Percentiles rank a stretch among this genome's conserved stretches.
Conservation (phyloP, 208 protist species). For the Wallacemonas sp. region DNA sequence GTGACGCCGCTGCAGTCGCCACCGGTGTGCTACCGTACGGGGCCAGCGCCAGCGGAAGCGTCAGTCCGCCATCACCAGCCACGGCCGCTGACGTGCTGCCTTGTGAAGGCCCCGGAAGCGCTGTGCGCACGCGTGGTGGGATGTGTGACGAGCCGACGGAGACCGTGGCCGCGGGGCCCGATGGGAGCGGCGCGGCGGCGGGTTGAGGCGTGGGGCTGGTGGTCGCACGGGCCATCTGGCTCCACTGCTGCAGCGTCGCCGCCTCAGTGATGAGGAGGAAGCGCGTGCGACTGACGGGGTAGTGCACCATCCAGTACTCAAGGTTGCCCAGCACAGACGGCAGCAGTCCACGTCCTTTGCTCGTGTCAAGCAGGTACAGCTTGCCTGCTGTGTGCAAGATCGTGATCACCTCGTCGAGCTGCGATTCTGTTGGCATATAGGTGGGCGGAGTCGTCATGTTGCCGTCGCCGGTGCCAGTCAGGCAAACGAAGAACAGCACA, state of each 20-base stretch:
- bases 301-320: conserved; percentile 60
- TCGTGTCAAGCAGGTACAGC: conserved; percentile 44
- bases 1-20: not conserved
- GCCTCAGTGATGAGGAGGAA: conserved; percentile 63
- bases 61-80: too few relatives aligned
- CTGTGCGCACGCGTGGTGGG: conserved; percentile 1
- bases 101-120: conserved; percentile 14
- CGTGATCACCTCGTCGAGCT: conserved; percentile 73
- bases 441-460: conserved; percentile 45
- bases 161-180: not conserved
- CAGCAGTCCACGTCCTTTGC: conserved; percentile 36
- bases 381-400: conserved; percentile 38
- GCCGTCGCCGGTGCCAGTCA: conserved; percentile 38
- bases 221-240: conserved; percentile 1
- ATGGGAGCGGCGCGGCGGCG: not conserved
- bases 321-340: conserved; percentile 38
- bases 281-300: conserved; percentile 56
- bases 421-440: conserved; percentile 61
- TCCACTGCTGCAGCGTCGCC: conserved; percentile 25
- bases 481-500: conserved; percentile 53
- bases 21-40: too few relatives aligned
- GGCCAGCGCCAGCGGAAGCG: too few relatives aligned
- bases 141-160: conserved; percentile 23
- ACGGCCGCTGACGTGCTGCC: too few relatives aligned
- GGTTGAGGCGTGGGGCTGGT: not conserved